Percentiles rank a stretch among this genome's conserved stretches.
phyloP scores from a whole-genome alignment of 2,329 filamentous ascomycete genomes.

The Ceratocystis diversiconidia region DNA sequence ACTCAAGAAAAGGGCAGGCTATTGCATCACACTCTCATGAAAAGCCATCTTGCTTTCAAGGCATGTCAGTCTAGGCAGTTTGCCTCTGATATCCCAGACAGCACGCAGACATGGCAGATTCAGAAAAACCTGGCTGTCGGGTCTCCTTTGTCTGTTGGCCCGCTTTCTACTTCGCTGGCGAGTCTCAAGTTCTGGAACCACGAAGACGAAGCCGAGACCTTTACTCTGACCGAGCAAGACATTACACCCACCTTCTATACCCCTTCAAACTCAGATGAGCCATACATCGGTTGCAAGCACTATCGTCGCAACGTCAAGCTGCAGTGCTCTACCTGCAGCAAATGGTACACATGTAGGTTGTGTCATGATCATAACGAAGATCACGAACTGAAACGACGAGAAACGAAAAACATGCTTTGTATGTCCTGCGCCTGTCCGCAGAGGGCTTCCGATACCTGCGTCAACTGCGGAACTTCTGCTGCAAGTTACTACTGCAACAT shows the following conservation, averaged over 20 bases:
- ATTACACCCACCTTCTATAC: slow-evolving; percentile 49
- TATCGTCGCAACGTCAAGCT: slow-evolving; percentile 94
- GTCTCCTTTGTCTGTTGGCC: slow-evolving; percentile 18
- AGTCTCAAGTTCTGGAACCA: slow-evolving; percentile 47
- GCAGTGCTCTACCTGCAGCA: slow-evolving; percentile 77
- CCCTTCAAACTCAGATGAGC: slow-evolving; percentile 32
- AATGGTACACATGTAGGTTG: slow-evolving; percentile 89
- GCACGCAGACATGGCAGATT: slow-evolving; percentile 20
- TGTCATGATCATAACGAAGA: slow-evolving; percentile 79
- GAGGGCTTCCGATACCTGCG: slow-evolving; percentile 62
- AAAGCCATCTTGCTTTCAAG: slow-evolving; percentile 38
- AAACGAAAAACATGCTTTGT: slow-evolving; percentile 91
- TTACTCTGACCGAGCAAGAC: slow-evolving; percentile 44
- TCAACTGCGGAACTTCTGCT: slow-evolving; percentile 58
- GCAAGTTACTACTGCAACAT: slow-evolving; percentile 87
- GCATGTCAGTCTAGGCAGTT: neutral
- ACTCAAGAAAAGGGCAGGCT: slow-evolving; percentile 53
- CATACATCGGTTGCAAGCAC: slow-evolving; percentile 63
- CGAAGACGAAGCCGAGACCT: slow-evolving; percentile 28
- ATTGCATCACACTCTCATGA: slow-evolving; percentile 57
- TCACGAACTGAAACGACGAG: slow-evolving; percentile 63
- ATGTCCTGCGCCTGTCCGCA: slow-evolving; percentile 89
- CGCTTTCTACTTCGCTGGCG: slow-evolving; percentile 29
- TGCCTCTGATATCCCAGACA: neutral
- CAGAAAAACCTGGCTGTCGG: slow-evolving; percentile 20